Conservation (phyloP, 1,139 yeast genomes). For the Pichia sp. region DNA sequence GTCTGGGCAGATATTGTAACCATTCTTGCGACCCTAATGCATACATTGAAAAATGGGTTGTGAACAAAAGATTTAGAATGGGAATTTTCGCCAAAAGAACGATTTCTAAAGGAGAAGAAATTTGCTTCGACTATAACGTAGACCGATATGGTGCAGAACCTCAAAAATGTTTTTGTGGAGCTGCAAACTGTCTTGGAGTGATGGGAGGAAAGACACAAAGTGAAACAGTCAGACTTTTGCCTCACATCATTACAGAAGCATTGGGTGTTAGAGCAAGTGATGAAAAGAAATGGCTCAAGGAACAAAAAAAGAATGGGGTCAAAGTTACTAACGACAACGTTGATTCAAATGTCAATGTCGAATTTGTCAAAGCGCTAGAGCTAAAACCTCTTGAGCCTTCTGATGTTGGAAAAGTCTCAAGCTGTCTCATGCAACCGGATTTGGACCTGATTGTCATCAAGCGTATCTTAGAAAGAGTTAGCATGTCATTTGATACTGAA, state of each 20-base stretch:
- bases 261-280: conserved; percentile 68
- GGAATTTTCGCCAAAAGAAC: conserved; percentile 85
- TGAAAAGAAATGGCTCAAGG: conserved; percentile 63
- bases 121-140: conserved; percentile 93
- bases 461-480: conserved; percentile 59
- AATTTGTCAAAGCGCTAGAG: conserved; percentile 58
- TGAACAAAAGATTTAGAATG: conserved; percentile 84
- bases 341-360: conserved; percentile 57
- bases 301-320: conserved; percentile 46
- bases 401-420: conserved; percentile 77
- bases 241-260: conserved; percentile 81
- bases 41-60: conserved; percentile 96
- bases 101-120: conserved; percentile 78
- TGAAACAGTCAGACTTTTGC: conserved; percentile 77
- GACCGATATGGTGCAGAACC: conserved; percentile 94
- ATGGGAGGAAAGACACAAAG: conserved; percentile 98
- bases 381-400: conserved; percentile 49
- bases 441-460: conserved; percentile 65
- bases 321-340: conserved; percentile 49
- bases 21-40: conserved; percentile 96
- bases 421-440: conserved; percentile 67
- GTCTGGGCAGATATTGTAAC: conserved; percentile 85
- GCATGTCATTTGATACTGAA: conserved; percentile 45
- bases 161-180: conserved; percentile 94
- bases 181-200: conserved; percentile 83